Conservation (phyloP, 257 asterid genomes). For the Hygrophila difformis region DNA sequence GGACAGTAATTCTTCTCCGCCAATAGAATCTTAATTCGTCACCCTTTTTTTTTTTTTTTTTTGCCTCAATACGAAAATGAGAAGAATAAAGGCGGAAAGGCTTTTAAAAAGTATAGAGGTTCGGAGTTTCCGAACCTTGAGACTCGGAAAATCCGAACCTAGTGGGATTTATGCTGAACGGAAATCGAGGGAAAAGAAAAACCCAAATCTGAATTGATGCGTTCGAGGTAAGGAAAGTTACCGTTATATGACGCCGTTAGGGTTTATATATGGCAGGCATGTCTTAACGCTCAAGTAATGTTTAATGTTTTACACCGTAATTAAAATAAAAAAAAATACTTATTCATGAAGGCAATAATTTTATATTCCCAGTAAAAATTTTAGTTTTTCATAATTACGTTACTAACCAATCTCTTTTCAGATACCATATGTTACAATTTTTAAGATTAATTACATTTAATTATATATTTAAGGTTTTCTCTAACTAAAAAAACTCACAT, state of each 20-base stretch:
- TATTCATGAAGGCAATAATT: no score
- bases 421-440: no score
- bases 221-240: conserved; percentile 25
- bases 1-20: neutral
- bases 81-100: conserved; percentile 2
- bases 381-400: no score
- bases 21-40: neutral
- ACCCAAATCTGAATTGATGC: conserved; percentile 20
- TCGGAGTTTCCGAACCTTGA: conserved; percentile 11
- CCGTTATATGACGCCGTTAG: conserved; percentile 8
- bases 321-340: no score
- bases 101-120: conserved; percentile 17
- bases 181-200: conserved; percentile 18
- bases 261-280: neutral
- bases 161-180: conserved; percentile 3
- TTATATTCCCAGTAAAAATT: no score
- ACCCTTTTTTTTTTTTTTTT: neutral
- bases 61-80: conserved; percentile 4
- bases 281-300: neutral
- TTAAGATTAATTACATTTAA: no score
- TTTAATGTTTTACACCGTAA: neutral
- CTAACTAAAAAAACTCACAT: no score
- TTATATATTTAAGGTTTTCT: no score
- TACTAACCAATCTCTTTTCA: no score
- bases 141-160: conserved; percentile 21